phyloP scores from a whole-genome alignment of 75 land plant species.

The Cupressus sempervirens region DNA sequence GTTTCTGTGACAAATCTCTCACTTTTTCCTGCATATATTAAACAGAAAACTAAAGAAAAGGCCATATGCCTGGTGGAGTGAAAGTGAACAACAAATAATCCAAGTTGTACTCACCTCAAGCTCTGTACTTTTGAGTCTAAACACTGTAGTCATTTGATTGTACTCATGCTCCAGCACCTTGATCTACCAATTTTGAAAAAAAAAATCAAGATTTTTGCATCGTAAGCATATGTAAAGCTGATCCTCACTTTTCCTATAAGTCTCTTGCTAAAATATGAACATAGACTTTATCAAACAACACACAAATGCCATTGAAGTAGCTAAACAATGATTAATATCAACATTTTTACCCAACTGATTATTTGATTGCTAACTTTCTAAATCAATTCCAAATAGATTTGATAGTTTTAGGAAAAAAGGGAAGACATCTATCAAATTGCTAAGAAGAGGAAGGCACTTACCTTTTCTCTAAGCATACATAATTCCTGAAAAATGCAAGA shows the following conservation, averaged over 20 bases:
- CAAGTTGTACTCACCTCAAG: conserved; percentile 1
- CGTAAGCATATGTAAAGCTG: background rate
- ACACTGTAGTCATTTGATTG: conserved; percentile 1
- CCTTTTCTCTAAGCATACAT: conserved; percentile 6
- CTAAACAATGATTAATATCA: background rate
- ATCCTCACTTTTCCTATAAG: background rate
- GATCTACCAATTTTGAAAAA: background rate
- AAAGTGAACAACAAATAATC: background rate
- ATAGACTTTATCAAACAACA: background rate
- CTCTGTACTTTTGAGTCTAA: background rate
- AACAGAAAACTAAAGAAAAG: background rate
- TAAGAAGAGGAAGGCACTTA: background rate
- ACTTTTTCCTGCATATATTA: background rate
- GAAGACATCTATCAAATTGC: background rate
- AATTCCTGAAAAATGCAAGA: conserved; percentile 5
- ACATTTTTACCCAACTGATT: background rate
- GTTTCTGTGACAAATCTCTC: background rate
- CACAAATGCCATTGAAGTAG: background rate
- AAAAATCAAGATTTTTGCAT: background rate
- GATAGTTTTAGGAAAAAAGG: background rate
- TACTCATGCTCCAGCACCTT: background rate
- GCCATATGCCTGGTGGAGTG: background rate
- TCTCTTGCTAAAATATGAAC: background rate
- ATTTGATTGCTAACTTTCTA: background rate
- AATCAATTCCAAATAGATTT: background rate